Base-by-base conservation (phyloP, 1,284 basidiomycete genomes). In the Irpex sp. region DNA sequence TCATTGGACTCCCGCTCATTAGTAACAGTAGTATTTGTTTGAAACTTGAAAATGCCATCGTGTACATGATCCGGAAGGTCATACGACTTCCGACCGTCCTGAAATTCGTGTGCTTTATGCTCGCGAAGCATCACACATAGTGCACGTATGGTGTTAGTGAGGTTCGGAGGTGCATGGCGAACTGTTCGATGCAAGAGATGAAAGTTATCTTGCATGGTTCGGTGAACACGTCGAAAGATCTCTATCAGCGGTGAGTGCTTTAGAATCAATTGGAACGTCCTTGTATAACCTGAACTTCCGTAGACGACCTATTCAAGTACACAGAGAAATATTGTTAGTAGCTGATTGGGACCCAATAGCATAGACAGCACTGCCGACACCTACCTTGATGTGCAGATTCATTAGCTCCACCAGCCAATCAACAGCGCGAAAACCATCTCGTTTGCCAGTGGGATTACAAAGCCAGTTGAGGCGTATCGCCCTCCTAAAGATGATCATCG, bases 211-310 rank as follows among this genome's bases (percentile, higher is more conserved):
- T 75, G 70, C 56, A 77, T 53, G 21, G 66, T 62, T 16, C 58
- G 42, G 36, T 64, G 58, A 37, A 59, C n/a, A 37, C 59, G 63
- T 28, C 69, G 67, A 63, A 72, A 77, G 3, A 71, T 65, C 58
- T 73, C 68, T 21, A 75, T 70, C 0, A 75, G 63, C 7, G 69
- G 63, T n/a, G 75, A 76, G 58, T 75, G 70, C 19, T 65, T 65
- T 10, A 75, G 63, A 33, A 75, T 72, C 0, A 64, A 56, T 18
- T 67, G 62, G 39, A 68, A 67, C 37, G 64, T 69, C 28, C 68
- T 64, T 9, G 48, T 18, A 49, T 49, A 49, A 16, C 48, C 48
- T 18, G 48, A 49, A 19, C 48, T 49, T 9, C 48, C 48, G 19
- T 49, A 49, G n/a, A 49, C 48, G 48, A 49, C 48, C 48, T 49